Evolutionary conservation across 257 asterid genomes (phyloP), one percentile per base, ranked within the genome.

Genomic region (Hygrophila difformis): DNA sequence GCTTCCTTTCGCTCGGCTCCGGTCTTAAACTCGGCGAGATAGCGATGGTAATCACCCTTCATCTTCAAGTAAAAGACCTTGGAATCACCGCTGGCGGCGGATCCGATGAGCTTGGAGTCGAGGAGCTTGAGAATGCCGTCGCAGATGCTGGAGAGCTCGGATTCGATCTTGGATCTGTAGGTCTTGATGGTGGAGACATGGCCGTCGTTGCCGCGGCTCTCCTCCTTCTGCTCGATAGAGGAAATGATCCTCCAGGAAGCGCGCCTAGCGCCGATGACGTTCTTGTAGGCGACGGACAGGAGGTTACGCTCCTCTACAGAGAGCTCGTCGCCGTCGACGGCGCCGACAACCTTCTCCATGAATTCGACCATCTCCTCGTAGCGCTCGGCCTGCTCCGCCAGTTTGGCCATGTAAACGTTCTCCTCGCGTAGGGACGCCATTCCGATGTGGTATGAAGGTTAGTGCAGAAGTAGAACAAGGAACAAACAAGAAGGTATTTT

Each of bases 371-470:
- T 85, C 62, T 85, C 96, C 43, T 85, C 96, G 64, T 81, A 85
- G 39, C 96, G 92, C 65, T 85, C 95, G 20, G 95, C 91, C 63
- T 84, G 93, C 73, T 81, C 95, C 41, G 95, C 93, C 12, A 84
- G 78, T 71, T 81, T 84, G 20, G 95, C 95, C 74, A 73, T 78
- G 91, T 81, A 84, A 51, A 84, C 91, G 70, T 67, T 64, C 63
- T 84, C 93, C 57, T 85, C 94, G 50, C 94, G 96, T 31, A 73
- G 81, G 21, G 93, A 65, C 59, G 85, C 83, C 93, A 77, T 84
- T 59, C n/a, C n/a, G n/a, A n/a, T n/a, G n/a, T n/a, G n/a, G n/a
- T n/a, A n/a, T n/a, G n/a, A n/a, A n/a, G n/a, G n/a, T n/a, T n/a
- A n/a, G n/a, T n/a, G n/a, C n/a, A n/a, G n/a, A n/a, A n/a, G n/a